Evolutionary conservation across 1,284 basidiomycete genomes (phyloP).

Genomic region (Salmacisia buchloeana): DNA sequence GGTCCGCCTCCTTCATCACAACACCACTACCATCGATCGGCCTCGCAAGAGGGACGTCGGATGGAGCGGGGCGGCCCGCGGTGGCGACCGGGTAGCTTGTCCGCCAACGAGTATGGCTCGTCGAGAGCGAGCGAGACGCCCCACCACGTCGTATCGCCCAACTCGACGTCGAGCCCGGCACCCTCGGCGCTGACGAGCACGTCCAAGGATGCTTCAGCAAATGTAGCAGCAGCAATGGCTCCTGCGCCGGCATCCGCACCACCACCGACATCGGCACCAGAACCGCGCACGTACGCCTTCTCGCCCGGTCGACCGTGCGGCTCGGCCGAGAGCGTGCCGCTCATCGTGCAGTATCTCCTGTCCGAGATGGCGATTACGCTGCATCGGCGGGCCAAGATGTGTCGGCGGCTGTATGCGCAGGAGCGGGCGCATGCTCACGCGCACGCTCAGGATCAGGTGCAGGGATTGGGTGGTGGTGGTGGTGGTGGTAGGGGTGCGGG

Average conservation of each 20-base stretch:
- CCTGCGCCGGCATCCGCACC: background rate
- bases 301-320: background rate
- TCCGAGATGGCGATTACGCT: conserved; percentile 7
- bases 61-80: background rate
- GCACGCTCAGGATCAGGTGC: too few relatives aligned
- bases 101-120: too few relatives aligned
- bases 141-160: too few relatives aligned
- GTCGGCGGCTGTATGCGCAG: background rate
- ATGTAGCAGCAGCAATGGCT: background rate
- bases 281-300: background rate
- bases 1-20: too few relatives aligned
- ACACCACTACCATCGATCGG: too few relatives aligned
- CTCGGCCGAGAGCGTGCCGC: conserved; percentile 3
- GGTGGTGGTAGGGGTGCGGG: too few relatives aligned
- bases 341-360: background rate
- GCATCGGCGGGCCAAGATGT: background rate
- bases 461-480: too few relatives aligned
- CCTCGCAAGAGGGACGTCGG: background rate
- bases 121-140: background rate
- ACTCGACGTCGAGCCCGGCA: too few relatives aligned
- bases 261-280: background rate
- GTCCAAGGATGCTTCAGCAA: too few relatives aligned
- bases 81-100: background rate
- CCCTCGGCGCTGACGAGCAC: too few relatives aligned
- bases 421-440: too few relatives aligned